phyloP scores from a whole-genome alignment of 2,329 filamentous ascomycete species.

The Tolypocladium nubicola region DNA sequence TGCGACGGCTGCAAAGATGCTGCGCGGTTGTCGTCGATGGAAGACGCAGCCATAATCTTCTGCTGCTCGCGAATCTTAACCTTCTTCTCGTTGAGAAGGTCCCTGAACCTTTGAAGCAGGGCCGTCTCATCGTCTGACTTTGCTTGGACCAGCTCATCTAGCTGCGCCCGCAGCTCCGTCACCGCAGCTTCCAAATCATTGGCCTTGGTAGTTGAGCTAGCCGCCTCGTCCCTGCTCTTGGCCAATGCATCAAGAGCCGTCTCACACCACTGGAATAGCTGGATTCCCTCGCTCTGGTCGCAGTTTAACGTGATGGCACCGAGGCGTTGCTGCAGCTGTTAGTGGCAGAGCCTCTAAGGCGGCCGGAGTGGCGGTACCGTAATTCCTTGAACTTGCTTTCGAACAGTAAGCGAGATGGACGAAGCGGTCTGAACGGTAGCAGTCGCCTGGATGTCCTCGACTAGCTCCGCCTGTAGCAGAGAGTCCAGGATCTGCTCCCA shows the following conservation, averaged over 20 bases:
- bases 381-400: conserved; percentile 57
- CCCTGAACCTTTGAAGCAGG: conserved; percentile 58
- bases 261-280: conserved; percentile 61
- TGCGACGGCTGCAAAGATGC: conserved; percentile 16
- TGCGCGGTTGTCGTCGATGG: conserved; percentile 18
- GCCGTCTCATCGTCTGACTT: conserved; percentile 58
- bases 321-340: conserved; percentile 49
- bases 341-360: conserved; percentile 6
- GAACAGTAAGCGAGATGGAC: conserved; percentile 49
- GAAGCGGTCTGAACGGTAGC: conserved; percentile 45
- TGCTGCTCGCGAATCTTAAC: conserved; percentile 68
- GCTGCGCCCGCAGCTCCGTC: conserved; percentile 46
- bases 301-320: conserved; percentile 50
- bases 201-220: conserved; percentile 28
- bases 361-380: conserved; percentile 37
- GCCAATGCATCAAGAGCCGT: conserved; percentile 39
- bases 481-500: conserved; percentile 53
- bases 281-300: conserved; percentile 47
- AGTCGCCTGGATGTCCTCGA: conserved; percentile 46
- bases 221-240: conserved; percentile 32
- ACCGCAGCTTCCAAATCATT: conserved; percentile 44
- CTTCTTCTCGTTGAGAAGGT: conserved; percentile 70
- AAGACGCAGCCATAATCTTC: conserved; percentile 40
- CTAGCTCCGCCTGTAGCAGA: conserved; percentile 40
- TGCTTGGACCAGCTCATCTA: conserved; percentile 54